phyloP scores from a whole-genome alignment of 495 filamentous ascomycete genomes.

The Bacidia rubella region DNA sequence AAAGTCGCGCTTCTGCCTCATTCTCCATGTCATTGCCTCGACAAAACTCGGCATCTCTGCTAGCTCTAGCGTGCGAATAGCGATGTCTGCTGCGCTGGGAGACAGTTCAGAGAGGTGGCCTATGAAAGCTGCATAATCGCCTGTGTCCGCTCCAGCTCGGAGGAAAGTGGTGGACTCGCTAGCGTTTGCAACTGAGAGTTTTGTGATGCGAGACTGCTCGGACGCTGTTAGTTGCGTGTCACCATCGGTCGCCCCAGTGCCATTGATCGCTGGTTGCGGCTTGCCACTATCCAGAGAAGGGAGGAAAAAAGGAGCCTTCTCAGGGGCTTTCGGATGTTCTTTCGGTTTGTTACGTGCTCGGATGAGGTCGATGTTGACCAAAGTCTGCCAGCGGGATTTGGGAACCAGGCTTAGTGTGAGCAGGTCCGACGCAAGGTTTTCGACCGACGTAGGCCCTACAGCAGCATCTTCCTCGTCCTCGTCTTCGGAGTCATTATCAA shows the following conservation, averaged over 20 bases:
- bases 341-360: constrained; percentile 83
- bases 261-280: not conserved
- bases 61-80: constrained; percentile 60
- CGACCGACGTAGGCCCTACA: constrained; percentile 32
- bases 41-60: constrained; percentile 58
- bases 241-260: constrained; percentile 16
- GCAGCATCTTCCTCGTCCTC: constrained; percentile 29
- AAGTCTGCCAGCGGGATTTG: constrained; percentile 79
- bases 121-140: constrained; percentile 43
- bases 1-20: constrained; percentile 61
- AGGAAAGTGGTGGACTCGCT: constrained; percentile 40
- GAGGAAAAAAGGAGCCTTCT: constrained; percentile 94
- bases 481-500: constrained; percentile 32
- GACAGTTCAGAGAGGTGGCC: constrained; percentile 63
- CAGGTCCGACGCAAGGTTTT: constrained; percentile 68
- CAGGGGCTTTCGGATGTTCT: constrained; percentile 77
- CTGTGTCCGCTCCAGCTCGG: constrained; percentile 17
- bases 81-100: constrained; percentile 72
- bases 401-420: constrained; percentile 82
- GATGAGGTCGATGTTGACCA: constrained; percentile 81
- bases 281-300: constrained; percentile 39
- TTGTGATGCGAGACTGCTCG: constrained; percentile 41
- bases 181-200: constrained; percentile 24
- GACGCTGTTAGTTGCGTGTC: constrained; percentile 29
- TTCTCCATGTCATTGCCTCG: constrained; percentile 51